These are phyloP conservation scores for Tolypocladium capitatum DNA, from an alignment of 2,329 filamentous ascomycete species.

Conservation along the genomic window DNA sequence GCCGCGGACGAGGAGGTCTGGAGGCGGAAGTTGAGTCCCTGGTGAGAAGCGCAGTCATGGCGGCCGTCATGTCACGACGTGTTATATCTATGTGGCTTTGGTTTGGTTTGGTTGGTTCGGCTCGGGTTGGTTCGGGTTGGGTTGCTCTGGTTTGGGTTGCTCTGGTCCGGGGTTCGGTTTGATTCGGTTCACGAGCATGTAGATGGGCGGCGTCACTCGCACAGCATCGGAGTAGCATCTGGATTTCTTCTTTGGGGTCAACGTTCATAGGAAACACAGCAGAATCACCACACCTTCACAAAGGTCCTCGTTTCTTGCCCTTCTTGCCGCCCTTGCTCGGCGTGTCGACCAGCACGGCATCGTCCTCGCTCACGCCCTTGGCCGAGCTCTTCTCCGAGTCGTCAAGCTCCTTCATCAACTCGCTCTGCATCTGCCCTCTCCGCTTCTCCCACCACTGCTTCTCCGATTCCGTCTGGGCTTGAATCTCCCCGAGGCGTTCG, in stretches of 20 bases:
- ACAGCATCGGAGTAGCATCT: slow-evolving; percentile 5
- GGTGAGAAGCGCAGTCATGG: slow-evolving; percentile 1
- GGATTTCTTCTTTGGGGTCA: not conserved
- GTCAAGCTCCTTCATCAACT: slow-evolving; percentile 77
- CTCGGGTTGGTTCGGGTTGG: not conserved
- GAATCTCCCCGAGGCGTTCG: slow-evolving; percentile 60
- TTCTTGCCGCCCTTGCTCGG: slow-evolving; percentile 37
- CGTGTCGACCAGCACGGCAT: slow-evolving; percentile 60
- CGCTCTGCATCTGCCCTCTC: slow-evolving; percentile 55
- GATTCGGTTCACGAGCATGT: not conserved
- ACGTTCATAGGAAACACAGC: slow-evolving; percentile 1
- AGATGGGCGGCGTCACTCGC: slow-evolving; percentile 2
- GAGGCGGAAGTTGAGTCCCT: slow-evolving; percentile 29
- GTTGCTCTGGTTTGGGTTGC: not conserved
- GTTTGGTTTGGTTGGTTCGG: not conserved
- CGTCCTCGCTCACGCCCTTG: slow-evolving; percentile 22
- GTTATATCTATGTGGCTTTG: not conserved
- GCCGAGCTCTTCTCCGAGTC: slow-evolving; percentile 37
- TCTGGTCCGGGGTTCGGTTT: too few species aligned
- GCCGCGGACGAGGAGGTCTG: slow-evolving; percentile 33
- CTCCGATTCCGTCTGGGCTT: slow-evolving; percentile 57
- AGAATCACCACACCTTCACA: not conserved
- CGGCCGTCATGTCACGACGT: not conserved
- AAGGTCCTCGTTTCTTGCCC: slow-evolving; percentile 28
- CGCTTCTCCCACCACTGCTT: slow-evolving; percentile 90